Percentiles rank a stretch among this genome's conserved stretches.
These are phyloP conservation scores for Neurospora terricola DNA, from an alignment of 495 filamentous ascomycete species.

Conservation along the genomic window DNA sequence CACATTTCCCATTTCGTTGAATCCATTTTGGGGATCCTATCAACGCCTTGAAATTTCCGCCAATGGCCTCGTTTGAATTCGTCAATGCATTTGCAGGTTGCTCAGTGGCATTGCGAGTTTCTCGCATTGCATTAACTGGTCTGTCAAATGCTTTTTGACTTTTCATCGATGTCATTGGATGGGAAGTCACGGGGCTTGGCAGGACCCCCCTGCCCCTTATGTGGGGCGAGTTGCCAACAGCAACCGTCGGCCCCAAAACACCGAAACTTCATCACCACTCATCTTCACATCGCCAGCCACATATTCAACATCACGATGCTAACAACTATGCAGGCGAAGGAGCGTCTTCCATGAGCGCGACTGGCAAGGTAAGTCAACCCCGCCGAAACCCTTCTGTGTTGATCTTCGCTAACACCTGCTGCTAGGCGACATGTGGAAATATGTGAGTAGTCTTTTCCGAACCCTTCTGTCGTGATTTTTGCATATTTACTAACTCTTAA, in stretches of 20 bases:
- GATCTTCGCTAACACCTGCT: neutral
- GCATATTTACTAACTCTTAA: slow-evolving; percentile 14
- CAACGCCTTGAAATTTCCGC: neutral
- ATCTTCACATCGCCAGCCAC: neutral
- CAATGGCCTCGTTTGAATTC: neutral
- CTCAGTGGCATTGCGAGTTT: neutral
- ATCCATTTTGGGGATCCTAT: neutral
- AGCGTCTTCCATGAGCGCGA: slow-evolving; percentile 43
- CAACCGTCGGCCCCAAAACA: neutral
- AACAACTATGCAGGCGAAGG: slow-evolving; percentile 47
- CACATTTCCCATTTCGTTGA: slow-evolving; percentile 8
- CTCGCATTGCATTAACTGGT: neutral
- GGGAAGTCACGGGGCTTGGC: neutral
- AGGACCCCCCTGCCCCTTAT: neutral
- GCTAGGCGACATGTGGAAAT: slow-evolving; percentile 54
- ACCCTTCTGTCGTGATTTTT: neutral
- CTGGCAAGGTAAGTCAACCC: slow-evolving; percentile 37
- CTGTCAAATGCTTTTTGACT: neutral
- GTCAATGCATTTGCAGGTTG: neutral
- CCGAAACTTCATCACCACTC: slow-evolving; percentile 24
- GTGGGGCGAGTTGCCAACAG: neutral
- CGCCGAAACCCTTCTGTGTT: neutral
- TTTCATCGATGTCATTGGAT: neutral
- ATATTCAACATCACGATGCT: neutral
- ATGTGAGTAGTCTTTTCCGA: slow-evolving; percentile 30